A percentile compares a stretch with the other conserved stretches of the same genome.
Evolutionary conservation across 371 early-diverging fungal species (phyloP).

Genomic region (Encephalitozoon cuniculi): DNA sequence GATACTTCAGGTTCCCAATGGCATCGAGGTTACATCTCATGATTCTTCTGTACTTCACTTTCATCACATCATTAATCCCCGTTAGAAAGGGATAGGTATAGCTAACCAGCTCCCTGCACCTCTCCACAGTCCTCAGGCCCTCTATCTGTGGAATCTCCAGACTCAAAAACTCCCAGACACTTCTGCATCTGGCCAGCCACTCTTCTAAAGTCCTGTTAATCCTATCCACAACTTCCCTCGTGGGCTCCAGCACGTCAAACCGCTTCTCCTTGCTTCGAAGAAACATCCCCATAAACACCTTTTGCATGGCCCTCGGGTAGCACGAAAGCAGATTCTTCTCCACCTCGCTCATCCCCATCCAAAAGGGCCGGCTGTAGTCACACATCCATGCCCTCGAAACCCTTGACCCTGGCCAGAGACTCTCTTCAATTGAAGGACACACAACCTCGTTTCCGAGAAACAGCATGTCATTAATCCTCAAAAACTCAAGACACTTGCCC

Average conservation of each 20-base stretch:
- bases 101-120: background rate
- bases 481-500: background rate
- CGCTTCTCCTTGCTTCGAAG: background rate
- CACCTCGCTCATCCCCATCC: background rate
- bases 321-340: background rate
- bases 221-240: background rate
- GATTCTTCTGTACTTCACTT: background rate
- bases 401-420: background rate
- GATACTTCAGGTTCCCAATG: background rate
- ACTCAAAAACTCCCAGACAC: slow-evolving; percentile 9
- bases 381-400: background rate
- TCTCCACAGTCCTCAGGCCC: background rate
- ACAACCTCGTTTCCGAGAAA: background rate
- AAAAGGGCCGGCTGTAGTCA: background rate
- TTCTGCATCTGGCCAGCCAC: background rate
- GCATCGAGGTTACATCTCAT: background rate
- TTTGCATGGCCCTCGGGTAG: background rate
- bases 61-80: background rate
- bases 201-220: background rate
- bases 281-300: background rate
- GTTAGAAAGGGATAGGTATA: background rate
- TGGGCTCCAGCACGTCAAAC: background rate
- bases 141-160: background rate
- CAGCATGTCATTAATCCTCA: background rate
- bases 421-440: background rate